Evolutionary conservation across 23 red algal species (phyloP), one percentile per base, ranked within the genome.

Genomic region (Gracilaria gracilis): DNA sequence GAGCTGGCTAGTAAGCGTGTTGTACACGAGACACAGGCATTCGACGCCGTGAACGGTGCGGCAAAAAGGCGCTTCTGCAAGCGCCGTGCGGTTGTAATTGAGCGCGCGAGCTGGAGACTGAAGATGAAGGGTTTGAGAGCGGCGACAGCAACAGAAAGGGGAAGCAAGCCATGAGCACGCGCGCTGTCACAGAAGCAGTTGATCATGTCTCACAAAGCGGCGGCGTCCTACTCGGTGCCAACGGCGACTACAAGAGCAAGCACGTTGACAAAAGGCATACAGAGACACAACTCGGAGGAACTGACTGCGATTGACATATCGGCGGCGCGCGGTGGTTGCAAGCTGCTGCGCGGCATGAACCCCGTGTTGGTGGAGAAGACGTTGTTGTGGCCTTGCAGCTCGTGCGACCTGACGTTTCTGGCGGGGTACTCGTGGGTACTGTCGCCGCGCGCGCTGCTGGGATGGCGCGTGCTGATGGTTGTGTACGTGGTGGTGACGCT

Each of bases 371-470:
- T 77, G 5, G 72, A 77, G 46, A 77, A 77, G 40, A 37, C 40
- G 4, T 0, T 77, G 12, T 15, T 77, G 17, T 27, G 34, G 17
- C 72, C 72, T 44, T 77, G 72, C 20, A 33, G 21, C 0, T 77
- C 72, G 21, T 77, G 72, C 25, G 72, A 77, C 34, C 46, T 77
- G 31, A 39, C 40, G 6, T 77, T 77, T n/a, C 21, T 77, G 38
- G 72, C 72, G 5, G 72, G 72, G 21, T 77, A 77, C 27, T 77
- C 72, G 39, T 77, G 72, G 72, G 32, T 77, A 27, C 5, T 77
- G 4, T 42, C 9, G 3, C 72, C 72, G 2, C 3, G 9, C 9
- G 38, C 27, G 2, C 20, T 77, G 23, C 42, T 77, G 21, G 27
- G 50, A 8, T 77, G 72, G 72, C 72, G 72, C 46, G 72, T 77